phyloP scores from a whole-genome alignment of 345 rosid species.

The Iberis pinnata region DNA sequence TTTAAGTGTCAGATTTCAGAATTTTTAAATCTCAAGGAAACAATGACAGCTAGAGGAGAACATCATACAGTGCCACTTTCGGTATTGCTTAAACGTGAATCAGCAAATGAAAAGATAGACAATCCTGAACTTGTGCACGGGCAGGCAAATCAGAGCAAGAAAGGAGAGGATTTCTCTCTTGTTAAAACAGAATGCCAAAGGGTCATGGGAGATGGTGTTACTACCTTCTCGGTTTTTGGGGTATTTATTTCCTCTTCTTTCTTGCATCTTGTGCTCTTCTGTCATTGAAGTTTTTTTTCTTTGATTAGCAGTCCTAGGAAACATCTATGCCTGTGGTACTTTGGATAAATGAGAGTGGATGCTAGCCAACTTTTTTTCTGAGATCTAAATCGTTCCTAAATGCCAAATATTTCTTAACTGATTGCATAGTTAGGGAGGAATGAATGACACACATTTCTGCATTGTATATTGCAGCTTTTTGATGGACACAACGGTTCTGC shows the following conservation, averaged over 20 bases:
- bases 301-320: no score
- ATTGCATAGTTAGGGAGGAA: background rate
- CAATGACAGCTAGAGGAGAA: conserved; percentile 53
- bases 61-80: conserved; percentile 90
- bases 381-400: background rate
- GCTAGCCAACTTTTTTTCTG: no score
- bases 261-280: background rate
- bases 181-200: conserved; percentile 79
- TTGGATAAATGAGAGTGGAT: no score
- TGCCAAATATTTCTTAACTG: background rate
- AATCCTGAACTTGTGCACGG: conserved; percentile 75
- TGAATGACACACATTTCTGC: background rate
- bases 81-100: conserved; percentile 77
- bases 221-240: conserved; percentile 79
- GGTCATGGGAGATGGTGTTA: conserved; percentile 69
- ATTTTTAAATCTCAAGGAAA: conserved; percentile 1
- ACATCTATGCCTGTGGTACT: no score
- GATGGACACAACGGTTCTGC: conserved; percentile 98
- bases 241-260: conserved; percentile 33
- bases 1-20: background rate
- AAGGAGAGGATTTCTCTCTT: conserved; percentile 82
- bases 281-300: no score
- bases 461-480: conserved; percentile 57
- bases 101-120: conserved; percentile 70
- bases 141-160: conserved; percentile 86